Evolutionary conservation across 2,329 filamentous ascomycete species (phyloP).

Genomic region (Ophidiomyces ophidiicola): DNA sequence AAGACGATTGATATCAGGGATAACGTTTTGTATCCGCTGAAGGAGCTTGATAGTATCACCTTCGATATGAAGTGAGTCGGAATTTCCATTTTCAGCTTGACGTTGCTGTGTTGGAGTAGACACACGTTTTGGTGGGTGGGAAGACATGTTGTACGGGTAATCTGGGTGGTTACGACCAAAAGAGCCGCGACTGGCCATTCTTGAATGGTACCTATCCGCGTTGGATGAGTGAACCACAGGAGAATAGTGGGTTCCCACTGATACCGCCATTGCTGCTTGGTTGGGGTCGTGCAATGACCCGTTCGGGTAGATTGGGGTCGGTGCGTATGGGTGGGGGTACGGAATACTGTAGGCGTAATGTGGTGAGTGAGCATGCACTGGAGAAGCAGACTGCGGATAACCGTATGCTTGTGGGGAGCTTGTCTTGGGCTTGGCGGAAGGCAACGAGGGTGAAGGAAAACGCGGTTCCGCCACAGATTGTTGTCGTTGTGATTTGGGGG

Average conservation of each 20-base stretch:
- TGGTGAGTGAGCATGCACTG: constrained; percentile 16
- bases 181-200: constrained; percentile 18
- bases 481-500: constrained; percentile 7
- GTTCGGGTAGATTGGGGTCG: constrained; percentile 25
- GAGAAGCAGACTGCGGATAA: constrained; percentile 19
- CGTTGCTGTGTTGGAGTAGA: constrained; percentile 19
- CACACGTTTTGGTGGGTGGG: constrained; percentile 25
- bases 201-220: constrained; percentile 26
- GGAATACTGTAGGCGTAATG: constrained; percentile 22
- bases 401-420: constrained; percentile 13
- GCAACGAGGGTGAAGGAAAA: constrained; percentile 11
- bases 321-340: constrained; percentile 27
- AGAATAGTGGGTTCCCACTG: constrained; percentile 10
- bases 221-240: constrained; percentile 27
- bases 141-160: constrained; percentile 20
- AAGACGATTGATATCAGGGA: constrained; percentile 37
- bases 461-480: constrained; percentile 7
- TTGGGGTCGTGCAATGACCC: constrained; percentile 21
- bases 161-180: constrained; percentile 24
- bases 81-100: constrained; percentile 22
- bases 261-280: constrained; percentile 16
- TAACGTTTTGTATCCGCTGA: constrained; percentile 34
- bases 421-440: constrained; percentile 13
- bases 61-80: constrained; percentile 5
- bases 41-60: constrained; percentile 31